Percentiles rank a stretch among this genome's conserved stretches.
Conservation (phyloP, 192 early-diverging fungal genomes). For the Backusella morwellensis region DNA sequence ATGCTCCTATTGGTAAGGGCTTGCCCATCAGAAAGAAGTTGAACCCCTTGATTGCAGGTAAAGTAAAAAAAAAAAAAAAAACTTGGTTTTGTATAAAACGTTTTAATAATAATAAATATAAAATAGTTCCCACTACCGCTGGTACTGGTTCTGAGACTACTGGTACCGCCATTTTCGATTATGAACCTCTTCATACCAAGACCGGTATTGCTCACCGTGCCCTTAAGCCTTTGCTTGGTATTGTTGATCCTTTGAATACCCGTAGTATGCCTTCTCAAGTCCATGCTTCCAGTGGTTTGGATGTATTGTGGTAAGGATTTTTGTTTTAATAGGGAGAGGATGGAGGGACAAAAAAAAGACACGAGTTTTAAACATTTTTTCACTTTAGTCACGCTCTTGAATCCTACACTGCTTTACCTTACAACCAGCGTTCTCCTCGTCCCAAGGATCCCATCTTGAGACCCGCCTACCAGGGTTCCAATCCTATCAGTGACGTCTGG, state of each 20-base stretch:
- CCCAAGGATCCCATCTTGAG: conserved; percentile 79
- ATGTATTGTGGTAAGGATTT: conserved; percentile 64
- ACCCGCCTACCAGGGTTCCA: conserved; percentile 91
- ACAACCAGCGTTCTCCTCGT: conserved; percentile 69
- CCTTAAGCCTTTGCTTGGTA: conserved; percentile 80
- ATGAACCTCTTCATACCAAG: conserved; percentile 78
- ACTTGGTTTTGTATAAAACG: neutral
- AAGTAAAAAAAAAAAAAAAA: conserved; percentile 1
- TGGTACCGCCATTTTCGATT: conserved; percentile 93
- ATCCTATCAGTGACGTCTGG: conserved; percentile 93
- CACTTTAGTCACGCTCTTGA: conserved; percentile 75
- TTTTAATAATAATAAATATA: neutral
- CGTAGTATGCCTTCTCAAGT: conserved; percentile 84
- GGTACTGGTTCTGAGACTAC: conserved; percentile 88
- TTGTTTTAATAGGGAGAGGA: neutral
- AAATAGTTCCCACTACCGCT: conserved; percentile 43
- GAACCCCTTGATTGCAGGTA: conserved; percentile 77
- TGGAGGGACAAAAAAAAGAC: neutral
- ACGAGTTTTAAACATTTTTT: neutral
- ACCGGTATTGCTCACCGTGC: conserved; percentile 87
- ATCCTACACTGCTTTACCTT: conserved; percentile 90
- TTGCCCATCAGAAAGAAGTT: conserved; percentile 68
- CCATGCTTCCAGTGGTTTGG: conserved; percentile 81
- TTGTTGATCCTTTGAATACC: conserved; percentile 89
- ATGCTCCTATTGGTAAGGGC: conserved; percentile 88